Percentiles rank a stretch among this genome's conserved stretches.
phyloP scores from a whole-genome alignment of 2,329 filamentous ascomycete species.

The Cordyceps sp. region DNA sequence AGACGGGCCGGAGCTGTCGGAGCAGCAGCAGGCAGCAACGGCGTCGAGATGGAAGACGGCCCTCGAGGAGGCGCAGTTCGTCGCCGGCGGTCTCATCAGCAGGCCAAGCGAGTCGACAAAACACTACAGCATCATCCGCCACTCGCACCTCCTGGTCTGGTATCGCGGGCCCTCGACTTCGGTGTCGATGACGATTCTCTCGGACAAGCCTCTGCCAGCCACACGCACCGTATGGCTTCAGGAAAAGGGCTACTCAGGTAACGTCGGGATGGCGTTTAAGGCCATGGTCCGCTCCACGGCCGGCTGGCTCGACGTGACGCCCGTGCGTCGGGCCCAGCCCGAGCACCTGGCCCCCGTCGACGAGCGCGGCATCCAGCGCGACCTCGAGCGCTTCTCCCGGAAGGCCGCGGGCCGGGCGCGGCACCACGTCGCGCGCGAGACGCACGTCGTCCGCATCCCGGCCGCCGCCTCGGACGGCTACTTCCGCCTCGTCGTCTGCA shows the following conservation, averaged over 20 bases:
- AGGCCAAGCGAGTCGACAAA: conserved; percentile 48
- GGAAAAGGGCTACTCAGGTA: conserved; percentile 50
- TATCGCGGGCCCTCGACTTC: conserved; percentile 50
- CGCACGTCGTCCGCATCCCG: conserved; percentile 47
- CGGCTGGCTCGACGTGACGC: conserved; percentile 54
- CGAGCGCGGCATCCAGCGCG: conserved; percentile 51
- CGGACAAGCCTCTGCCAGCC: conserved; percentile 35
- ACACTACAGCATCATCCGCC: conserved; percentile 49
- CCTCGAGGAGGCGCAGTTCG: conserved; percentile 42
- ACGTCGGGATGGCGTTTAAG: conserved; percentile 50
- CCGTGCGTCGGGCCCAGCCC: conserved; percentile 25
- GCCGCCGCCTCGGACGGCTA: conserved; percentile 49
- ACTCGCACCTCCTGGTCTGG: conserved; percentile 46
- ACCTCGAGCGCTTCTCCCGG: conserved; percentile 46
- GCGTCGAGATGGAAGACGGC: conserved; percentile 27
- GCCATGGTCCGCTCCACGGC: conserved; percentile 40
- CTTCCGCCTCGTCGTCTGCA: conserved; percentile 48
- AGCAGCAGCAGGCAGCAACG: too few species aligned
- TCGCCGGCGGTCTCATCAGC: conserved; percentile 46
- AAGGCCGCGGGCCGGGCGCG: conserved; percentile 28
- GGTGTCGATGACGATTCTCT: conserved; percentile 47
- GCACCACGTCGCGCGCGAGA: conserved; percentile 41
- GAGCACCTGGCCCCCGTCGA: conserved; percentile 36
- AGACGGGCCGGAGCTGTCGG: too few species aligned
- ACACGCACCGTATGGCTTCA: conserved; percentile 51